Conservation (phyloP, 169 alveolate genomes). For the Cryptosporidium canis region DNA sequence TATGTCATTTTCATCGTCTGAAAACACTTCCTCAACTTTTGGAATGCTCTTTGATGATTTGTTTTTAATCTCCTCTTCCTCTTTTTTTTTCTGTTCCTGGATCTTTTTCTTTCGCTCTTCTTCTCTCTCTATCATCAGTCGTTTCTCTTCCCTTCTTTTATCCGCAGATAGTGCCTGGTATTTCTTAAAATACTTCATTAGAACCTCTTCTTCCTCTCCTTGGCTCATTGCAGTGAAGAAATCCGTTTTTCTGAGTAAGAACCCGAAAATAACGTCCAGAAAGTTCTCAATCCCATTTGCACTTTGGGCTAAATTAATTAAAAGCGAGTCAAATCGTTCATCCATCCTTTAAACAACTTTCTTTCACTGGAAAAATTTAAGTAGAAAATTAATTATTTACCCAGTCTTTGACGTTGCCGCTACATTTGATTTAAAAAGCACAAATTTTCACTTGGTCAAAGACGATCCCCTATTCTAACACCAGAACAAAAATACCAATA, state of each 20-base stretch:
- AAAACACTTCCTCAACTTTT: constrained; percentile 77
- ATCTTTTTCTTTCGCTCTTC: constrained; percentile 77
- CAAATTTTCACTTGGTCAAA: background rate
- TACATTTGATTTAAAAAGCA: background rate
- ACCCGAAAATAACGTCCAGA: constrained; percentile 91
- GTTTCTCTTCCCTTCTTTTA: constrained; percentile 74
- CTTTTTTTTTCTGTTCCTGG: constrained; percentile 79
- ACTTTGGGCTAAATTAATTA: constrained; percentile 90
- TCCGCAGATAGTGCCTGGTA: constrained; percentile 76
- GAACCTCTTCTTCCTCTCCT: constrained; percentile 79
- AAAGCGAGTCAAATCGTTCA: constrained; percentile 86
- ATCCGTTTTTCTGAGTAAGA: constrained; percentile 95
- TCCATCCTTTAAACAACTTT: constrained; percentile 44
- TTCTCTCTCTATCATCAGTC: constrained; percentile 78
- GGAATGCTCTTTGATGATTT: constrained; percentile 6
- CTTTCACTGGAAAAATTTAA: background rate
- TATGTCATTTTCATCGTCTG: constrained; percentile 73
- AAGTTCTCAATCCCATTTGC: constrained; percentile 93
- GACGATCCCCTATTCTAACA: background rate
- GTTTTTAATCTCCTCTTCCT: constrained; percentile 72
- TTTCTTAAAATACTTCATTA: constrained; percentile 77
- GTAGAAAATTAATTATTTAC: background rate
- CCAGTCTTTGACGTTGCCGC: background rate
- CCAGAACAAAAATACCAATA: background rate
- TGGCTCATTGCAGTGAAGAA: constrained; percentile 85